phyloP scores from a whole-genome alignment of 1,284 basidiomycete species.

The Apiotrichum gracile region DNA sequence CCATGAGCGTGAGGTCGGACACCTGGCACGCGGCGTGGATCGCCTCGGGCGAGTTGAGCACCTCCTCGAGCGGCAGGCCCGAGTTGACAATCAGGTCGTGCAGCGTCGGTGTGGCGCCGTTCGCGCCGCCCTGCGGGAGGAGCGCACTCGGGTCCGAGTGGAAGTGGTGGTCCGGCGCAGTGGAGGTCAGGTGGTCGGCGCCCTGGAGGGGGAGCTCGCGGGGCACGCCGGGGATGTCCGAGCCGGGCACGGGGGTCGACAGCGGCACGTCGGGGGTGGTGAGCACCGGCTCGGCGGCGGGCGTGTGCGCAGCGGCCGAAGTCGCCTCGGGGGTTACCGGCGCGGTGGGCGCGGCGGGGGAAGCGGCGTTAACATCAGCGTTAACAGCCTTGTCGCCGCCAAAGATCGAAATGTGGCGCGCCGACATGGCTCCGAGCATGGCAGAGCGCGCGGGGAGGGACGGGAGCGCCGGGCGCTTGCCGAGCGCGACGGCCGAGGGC shows the following conservation, averaged over 20 bases:
- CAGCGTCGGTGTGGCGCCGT: slow-evolving; percentile 31
- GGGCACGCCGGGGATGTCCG: slow-evolving; percentile 7
- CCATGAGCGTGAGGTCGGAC: slow-evolving; percentile 72
- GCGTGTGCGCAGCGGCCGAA: background rate
- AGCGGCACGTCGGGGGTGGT: background rate
- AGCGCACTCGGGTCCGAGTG: slow-evolving; percentile 24
- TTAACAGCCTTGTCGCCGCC: background rate
- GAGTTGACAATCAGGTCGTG: slow-evolving; percentile 41
- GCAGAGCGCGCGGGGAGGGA: slow-evolving; percentile 1
- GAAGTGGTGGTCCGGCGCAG: slow-evolving; percentile 18
- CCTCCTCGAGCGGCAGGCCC: slow-evolving; percentile 32
- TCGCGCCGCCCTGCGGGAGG: slow-evolving; percentile 34
- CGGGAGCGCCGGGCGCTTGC: slow-evolving; percentile 27
- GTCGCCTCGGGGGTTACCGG: too few relatives aligned
- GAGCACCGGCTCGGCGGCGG: background rate
- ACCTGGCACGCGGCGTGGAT: slow-evolving; percentile 54
- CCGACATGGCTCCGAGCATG: background rate
- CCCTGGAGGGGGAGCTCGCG: slow-evolving; percentile 4
- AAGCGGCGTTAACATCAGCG: background rate
- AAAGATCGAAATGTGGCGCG: slow-evolving; percentile 4
- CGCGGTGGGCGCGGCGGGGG: background rate
- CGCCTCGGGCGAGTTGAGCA: slow-evolving; percentile 44
- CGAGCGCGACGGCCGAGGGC: slow-evolving; percentile 30
- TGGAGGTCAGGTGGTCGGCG: slow-evolving; percentile 11
- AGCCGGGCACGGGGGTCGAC: slow-evolving; percentile 6